Base-by-base conservation (phyloP, 2,329 filamentous ascomycete species). In the Ophiostoma sp. region DNA sequence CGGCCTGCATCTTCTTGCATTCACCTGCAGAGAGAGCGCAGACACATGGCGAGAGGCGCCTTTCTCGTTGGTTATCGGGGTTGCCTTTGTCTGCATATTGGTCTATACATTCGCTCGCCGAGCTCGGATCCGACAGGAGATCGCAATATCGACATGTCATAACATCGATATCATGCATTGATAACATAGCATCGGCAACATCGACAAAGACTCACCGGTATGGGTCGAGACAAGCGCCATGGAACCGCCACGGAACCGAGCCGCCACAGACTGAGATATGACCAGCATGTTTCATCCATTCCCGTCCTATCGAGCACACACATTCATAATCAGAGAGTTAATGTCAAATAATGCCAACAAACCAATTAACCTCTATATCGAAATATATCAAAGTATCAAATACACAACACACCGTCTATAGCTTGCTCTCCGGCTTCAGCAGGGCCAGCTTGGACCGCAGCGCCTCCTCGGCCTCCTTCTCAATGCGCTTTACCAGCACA, bases 401-500 rank as follows among this genome's bases (percentile, higher is more conserved):
- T 44, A 13, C 15, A 15, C 11, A 13, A 44, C 39, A 4, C 17
- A 48, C 4, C 15, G 17, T 48, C 44, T 82, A 90, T 76, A 90
- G 78, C 81, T 90, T 91, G 74, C 87, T 83, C 71, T 83, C 79
- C 5, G 85, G 80, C 68, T 81, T 81, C 72, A 88, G 81, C 67
- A 92, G 80, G 35, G 83, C 78, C 68, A 85, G 81, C 72, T 85
- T 86, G 76, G 87, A 86, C 76, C 80, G 84, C 73, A 94, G 81
- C 4, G 89, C 83, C 71, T 86, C 83, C 77, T 90, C 85, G 0
- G 91, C 91, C 79, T 94, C 92, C 77, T 83, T 88, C 82, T 94
- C 91, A 75, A 95, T 94, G 71, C 92, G 86, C 74, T 83, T 83
- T 11, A 93, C 81, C 35, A 95, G 81, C 0, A 81, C 88, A 66